Base-by-base conservation (phyloP, 2,329 filamentous ascomycete genomes). In the Stromatinia cepivora region DNA sequence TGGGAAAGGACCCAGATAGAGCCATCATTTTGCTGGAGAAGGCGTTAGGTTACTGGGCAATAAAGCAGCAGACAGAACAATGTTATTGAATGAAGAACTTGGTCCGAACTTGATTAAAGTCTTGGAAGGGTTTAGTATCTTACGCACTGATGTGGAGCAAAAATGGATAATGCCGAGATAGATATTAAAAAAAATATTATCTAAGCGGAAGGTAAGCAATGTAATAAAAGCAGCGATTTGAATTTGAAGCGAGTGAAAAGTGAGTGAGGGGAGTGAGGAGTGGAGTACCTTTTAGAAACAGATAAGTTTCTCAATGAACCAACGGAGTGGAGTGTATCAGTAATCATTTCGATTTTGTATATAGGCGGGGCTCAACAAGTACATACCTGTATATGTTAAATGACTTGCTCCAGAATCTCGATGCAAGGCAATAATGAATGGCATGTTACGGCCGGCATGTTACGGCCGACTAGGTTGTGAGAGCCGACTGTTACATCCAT, bases 141-240 rank as follows among this genome's bases (percentile, higher is more conserved):
- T 57, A 57, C 54, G 54, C 54, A 36, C 34, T 57, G 31, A 34
- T 57, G 31, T 57, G 54, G 31, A 36, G 34, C 54, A 53, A 53
- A 56, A 57, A 15, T 57, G 31, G 54, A 36, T 11, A 13, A 6
- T 6, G 53, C 31, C 53, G 22, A 56, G 53, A 15, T 42, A 42
- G n/a, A n/a, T n/a, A n/a, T n/a, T 42, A 15, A 15, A 31, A 42
- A 42, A 13, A 15, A 3, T 13, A 42, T 42, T 42, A 42, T 42
- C 13, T 42, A 42, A 42, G 39, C 39, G 39, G 15, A 17, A 6
- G 39, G 39, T 6, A 17, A 42, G 15, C 39, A 17, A 42, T 17
- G 13, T 34, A 34, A 34, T 56, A 56, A 56, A 56, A 56, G 53
- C 53, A 22, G 53, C 53, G 28, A 22, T 20, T 56, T 17, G 15